Percentiles rank a stretch among this genome's conserved stretches.
Evolutionary conservation across 768 basidiomycete genomes (phyloP).

Genomic region (Psilocybe cyanescens): DNA sequence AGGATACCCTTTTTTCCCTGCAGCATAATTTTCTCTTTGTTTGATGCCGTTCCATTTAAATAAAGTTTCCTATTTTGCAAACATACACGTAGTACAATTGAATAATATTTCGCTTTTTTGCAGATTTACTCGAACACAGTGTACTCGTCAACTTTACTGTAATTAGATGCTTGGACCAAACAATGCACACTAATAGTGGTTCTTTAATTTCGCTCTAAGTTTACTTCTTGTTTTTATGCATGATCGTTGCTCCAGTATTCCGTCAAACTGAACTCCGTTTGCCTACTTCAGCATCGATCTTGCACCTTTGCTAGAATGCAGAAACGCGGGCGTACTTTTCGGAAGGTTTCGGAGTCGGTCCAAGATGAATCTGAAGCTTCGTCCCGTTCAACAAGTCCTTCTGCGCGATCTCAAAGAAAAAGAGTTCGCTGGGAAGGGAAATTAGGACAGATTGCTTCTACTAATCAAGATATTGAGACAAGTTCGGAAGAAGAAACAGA

Average conservation of each 20-base stretch:
- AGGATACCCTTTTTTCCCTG: background rate
- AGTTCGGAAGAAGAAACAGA: slow-evolving; percentile 25
- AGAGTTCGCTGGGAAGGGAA: slow-evolving; percentile 39
- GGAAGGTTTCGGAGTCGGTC: background rate
- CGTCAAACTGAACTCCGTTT: too few relatives aligned
- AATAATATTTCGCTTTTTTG: too few relatives aligned
- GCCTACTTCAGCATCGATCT: too few relatives aligned
- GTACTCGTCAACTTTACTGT: too few relatives aligned
- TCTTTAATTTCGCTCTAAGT: too few relatives aligned
- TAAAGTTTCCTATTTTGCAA: too few relatives aligned
- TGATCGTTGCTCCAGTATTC: too few relatives aligned
- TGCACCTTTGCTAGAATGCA: background rate
- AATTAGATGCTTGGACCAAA: too few relatives aligned
- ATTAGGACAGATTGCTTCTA: background rate
- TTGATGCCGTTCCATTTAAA: background rate
- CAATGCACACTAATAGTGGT: too few relatives aligned
- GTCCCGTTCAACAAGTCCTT: slow-evolving; percentile 5
- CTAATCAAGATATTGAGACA: slow-evolving; percentile 1
- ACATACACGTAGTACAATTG: too few relatives aligned
- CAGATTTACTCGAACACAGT: too few relatives aligned
- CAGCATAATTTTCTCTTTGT: slow-evolving; percentile 10
- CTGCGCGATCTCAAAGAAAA: slow-evolving; percentile 23
- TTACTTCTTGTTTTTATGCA: too few relatives aligned
- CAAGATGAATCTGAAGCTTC: background rate
- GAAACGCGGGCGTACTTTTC: background rate